Percentiles rank a stretch among this genome's conserved stretches.
Evolutionary conservation across 352 stramenopile genomes (phyloP).

Genomic region (Phytophthora foliorum): DNA sequence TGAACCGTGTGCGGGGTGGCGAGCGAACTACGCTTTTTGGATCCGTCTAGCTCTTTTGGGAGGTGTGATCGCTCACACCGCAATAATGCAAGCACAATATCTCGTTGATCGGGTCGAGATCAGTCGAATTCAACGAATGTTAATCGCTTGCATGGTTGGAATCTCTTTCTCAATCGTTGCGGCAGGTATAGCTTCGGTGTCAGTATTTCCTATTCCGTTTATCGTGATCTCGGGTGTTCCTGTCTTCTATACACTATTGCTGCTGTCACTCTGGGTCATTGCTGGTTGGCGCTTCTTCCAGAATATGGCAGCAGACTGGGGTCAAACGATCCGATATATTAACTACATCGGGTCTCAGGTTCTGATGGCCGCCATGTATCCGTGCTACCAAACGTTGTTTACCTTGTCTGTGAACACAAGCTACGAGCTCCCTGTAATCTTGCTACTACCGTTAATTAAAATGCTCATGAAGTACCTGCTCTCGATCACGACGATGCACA

Average conservation of each 20-base stretch:
- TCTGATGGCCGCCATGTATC: slow-evolving; percentile 1
- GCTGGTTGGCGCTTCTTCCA: background rate
- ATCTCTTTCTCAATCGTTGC: background rate
- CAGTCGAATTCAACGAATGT: background rate
- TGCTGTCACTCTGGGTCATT: background rate
- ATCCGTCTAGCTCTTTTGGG: background rate
- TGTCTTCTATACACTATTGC: background rate
- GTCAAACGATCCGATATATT: background rate
- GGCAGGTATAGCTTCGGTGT: background rate
- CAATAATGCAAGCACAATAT: background rate
- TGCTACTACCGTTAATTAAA: slow-evolving; percentile 35
- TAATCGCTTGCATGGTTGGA: background rate
- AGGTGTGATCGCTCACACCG: background rate
- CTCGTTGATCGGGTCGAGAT: slow-evolving; percentile 7
- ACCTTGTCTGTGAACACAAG: background rate
- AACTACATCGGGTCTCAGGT: slow-evolving; percentile 1
- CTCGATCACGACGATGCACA: background rate
- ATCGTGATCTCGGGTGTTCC: background rate
- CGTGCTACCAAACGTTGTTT: slow-evolving; percentile 13
- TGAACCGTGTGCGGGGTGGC: slow-evolving; percentile 2
- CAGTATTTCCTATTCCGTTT: slow-evolving; percentile 1
- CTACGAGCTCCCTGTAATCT: slow-evolving; percentile 10
- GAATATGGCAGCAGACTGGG: background rate
- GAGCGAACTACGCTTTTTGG: slow-evolving; percentile 18
- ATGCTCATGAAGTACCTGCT: slow-evolving; percentile 26